A percentile compares a stretch with the other conserved stretches of the same genome.
These are phyloP conservation scores for Akanthomyces muscarius DNA, from an alignment of 2,329 filamentous ascomycete species.

Conservation along the genomic window DNA sequence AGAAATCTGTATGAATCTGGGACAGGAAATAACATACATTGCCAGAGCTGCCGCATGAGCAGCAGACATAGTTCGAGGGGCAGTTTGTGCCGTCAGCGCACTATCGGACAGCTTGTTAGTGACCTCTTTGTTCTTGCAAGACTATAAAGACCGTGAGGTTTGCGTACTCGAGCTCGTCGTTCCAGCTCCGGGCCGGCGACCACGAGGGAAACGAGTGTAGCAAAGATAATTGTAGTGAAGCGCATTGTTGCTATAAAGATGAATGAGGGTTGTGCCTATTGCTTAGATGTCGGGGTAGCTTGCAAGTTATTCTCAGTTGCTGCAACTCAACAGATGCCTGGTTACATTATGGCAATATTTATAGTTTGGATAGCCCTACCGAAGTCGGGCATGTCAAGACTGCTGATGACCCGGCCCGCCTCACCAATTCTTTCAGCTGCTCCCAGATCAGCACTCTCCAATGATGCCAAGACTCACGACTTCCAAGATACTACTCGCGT, in stretches of 20 bases:
- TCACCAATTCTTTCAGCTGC: background rate
- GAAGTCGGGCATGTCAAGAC: background rate
- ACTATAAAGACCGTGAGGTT: too few relatives aligned
- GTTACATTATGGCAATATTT: background rate
- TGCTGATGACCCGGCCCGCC: background rate
- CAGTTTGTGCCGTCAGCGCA: conserved; percentile 3
- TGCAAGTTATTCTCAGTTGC: too few relatives aligned
- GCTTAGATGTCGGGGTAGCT: background rate
- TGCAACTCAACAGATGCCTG: too few relatives aligned
- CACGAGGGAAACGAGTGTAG: background rate
- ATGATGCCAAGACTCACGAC: background rate
- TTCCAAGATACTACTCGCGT: background rate
- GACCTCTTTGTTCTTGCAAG: too few relatives aligned
- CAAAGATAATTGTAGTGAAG: background rate
- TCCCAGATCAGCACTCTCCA: background rate
- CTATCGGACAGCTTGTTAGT: background rate
- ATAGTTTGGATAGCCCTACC: background rate
- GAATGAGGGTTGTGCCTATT: background rate
- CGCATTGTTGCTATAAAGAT: background rate
- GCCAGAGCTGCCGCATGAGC: conserved; percentile 3
- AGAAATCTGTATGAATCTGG: too few relatives aligned
- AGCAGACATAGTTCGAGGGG: background rate
- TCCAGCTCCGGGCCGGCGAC: background rate
- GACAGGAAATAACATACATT: background rate
- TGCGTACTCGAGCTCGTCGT: background rate